phyloP scores from a whole-genome alignment of 495 filamentous ascomycete genomes.

The Neurospora africana region DNA sequence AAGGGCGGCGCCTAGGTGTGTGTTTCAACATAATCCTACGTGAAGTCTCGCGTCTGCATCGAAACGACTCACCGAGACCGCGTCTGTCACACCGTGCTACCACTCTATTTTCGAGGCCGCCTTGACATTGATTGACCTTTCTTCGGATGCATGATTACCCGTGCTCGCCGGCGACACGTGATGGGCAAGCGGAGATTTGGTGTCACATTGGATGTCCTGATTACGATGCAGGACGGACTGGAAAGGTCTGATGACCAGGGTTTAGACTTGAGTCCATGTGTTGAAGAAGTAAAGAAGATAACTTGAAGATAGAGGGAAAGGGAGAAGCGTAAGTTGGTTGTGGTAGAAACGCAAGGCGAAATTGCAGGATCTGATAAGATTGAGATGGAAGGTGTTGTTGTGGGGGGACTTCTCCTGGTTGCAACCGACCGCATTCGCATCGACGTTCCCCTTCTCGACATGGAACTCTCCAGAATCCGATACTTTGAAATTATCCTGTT shows the following conservation, averaged over 20 bases:
- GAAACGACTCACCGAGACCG: neutral
- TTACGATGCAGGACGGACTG: neutral
- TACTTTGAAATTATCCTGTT: neutral
- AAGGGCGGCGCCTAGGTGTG: neutral
- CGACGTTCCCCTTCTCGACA: neutral
- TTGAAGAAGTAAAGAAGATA: neutral
- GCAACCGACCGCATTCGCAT: neutral
- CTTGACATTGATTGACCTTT: neutral
- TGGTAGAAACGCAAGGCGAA: neutral
- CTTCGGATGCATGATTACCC: neutral
- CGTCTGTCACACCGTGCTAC: neutral
- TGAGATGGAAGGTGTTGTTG: neutral
- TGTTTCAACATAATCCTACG: neutral
- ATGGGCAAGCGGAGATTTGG: neutral
- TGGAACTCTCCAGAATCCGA: neutral
- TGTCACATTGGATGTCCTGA: neutral
- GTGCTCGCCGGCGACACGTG: neutral
- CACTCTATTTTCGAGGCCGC: neutral
- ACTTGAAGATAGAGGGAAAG: neutral
- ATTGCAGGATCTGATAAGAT: neutral
- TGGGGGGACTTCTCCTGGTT: neutral
- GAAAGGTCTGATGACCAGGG: neutral
- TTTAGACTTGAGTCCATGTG: neutral
- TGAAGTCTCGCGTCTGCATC: neutral
- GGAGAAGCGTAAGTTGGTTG: neutral